Conservation (phyloP, 331 rosid genomes). For the Cydonia oblonga region DNA sequence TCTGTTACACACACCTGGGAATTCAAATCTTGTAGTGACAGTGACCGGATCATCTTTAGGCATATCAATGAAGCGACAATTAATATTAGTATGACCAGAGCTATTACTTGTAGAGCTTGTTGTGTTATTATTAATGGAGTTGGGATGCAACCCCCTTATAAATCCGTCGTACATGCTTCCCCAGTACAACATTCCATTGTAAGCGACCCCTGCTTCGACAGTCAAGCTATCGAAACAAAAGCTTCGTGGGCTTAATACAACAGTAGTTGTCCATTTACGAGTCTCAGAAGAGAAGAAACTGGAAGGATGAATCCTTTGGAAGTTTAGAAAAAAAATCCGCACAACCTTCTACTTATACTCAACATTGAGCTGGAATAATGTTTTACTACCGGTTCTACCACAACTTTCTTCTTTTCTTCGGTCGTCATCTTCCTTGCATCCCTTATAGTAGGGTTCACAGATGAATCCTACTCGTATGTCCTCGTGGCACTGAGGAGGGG, state of each 20-base stretch:
- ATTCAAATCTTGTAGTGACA: background rate
- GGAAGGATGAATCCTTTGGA: background rate
- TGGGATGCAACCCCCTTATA: background rate
- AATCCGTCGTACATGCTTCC: too few species aligned
- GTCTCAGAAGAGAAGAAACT: background rate
- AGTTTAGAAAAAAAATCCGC: background rate
- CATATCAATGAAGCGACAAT: background rate
- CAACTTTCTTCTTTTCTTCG: background rate
- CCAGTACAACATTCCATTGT: background rate
- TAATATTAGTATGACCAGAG: background rate
- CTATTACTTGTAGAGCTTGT: background rate
- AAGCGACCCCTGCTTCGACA: background rate
- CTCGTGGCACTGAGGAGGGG: background rate
- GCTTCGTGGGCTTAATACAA: too few species aligned
- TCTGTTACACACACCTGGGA: background rate
- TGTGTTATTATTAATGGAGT: background rate
- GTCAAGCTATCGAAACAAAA: background rate
- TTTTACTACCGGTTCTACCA: background rate
- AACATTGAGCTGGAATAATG: background rate
- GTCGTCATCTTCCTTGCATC: background rate
- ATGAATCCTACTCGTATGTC: background rate
- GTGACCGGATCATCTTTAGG: background rate
- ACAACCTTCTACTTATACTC: background rate
- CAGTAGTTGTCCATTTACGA: background rate
- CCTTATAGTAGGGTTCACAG: background rate